These are phyloP conservation scores for Kodamaea ohmeri DNA, from an alignment of 1,139 yeast species.

Conservation along the genomic window DNA sequence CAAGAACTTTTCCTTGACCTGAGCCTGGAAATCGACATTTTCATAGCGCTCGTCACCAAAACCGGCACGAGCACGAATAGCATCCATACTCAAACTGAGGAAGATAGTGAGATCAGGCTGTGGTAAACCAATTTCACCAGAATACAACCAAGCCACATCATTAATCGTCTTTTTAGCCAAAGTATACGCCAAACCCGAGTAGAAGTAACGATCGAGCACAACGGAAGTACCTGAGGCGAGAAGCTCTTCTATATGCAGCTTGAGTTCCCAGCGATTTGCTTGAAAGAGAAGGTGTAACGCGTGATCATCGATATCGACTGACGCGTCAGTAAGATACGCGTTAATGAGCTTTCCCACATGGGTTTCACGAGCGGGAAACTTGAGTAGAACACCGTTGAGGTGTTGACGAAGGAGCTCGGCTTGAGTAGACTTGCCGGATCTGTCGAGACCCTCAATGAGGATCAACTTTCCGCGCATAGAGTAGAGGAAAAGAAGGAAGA, in stretches of 20 bases:
- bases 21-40: conserved; percentile 61
- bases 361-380: conserved; percentile 88
- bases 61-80: conserved; percentile 58
- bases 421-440: conserved; percentile 95
- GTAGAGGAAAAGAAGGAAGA: not conserved
- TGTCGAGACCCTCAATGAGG: conserved; percentile 86
- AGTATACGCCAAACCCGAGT: conserved; percentile 91
- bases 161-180: conserved; percentile 61
- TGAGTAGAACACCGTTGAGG: conserved; percentile 46
- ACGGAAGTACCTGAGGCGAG: conserved; percentile 57
- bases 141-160: conserved; percentile 69
- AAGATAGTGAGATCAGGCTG: conserved; percentile 83
- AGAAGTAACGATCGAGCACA: conserved; percentile 82
- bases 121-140: conserved; percentile 83
- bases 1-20: conserved; percentile 62
- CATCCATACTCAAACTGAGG: conserved; percentile 57
- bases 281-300: conserved; percentile 84
- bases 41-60: conserved; percentile 96
- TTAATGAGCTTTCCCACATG: conserved; percentile 77
- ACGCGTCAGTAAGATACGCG: conserved; percentile 57
- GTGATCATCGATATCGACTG: conserved; percentile 59
- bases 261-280: conserved; percentile 92
- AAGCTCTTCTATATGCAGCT: conserved; percentile 41
- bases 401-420: conserved; percentile 43
- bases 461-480: conserved; percentile 65